These are phyloP conservation scores for Crucibulum laeve DNA, from an alignment of 768 basidiomycete species.

Conservation along the genomic window DNA sequence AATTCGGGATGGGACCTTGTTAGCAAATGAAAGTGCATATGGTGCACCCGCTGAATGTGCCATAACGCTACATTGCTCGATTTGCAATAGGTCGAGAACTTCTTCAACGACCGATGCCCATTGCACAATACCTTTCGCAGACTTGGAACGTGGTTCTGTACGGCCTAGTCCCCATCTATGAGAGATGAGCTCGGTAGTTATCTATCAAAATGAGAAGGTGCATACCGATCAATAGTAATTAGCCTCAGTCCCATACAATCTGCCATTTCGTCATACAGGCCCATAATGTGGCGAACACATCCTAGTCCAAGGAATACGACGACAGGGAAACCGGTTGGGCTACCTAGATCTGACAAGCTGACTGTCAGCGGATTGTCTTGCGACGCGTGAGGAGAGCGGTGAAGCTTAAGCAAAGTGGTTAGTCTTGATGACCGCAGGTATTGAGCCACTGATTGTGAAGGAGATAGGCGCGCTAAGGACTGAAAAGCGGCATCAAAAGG, in stretches of 20 bases:
- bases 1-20: conserved; percentile 69
- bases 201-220: conserved; percentile 5
- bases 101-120: conserved; percentile 92
- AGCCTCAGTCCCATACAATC: conserved; percentile 79
- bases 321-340: conserved; percentile 79
- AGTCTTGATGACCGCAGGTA: conserved; percentile 85
- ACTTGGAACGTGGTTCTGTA: conserved; percentile 67
- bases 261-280: conserved; percentile 95
- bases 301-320: conserved; percentile 92
- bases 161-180: conserved; percentile 89
- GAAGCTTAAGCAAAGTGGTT: conserved; percentile 77
- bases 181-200: conserved; percentile 9
- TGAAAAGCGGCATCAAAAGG: conserved; percentile 41
- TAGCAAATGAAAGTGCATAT: conserved; percentile 86
- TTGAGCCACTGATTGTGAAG: conserved; percentile 74
- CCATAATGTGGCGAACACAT: conserved; percentile 92
- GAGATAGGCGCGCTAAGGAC: conserved; percentile 37
- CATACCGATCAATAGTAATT: conserved; percentile 90
- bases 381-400: conserved; percentile 75
- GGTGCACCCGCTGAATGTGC: conserved; percentile 96
- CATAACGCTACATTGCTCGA: conserved; percentile 82
- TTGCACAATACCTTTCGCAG: conserved; percentile 76
- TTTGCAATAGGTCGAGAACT: conserved; percentile 75
- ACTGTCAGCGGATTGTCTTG: conserved; percentile 72
- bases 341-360: conserved; percentile 92